Evolutionary conservation across 2,329 filamentous ascomycete genomes (phyloP).

Genomic region (Mollisiaceae sp.): DNA sequence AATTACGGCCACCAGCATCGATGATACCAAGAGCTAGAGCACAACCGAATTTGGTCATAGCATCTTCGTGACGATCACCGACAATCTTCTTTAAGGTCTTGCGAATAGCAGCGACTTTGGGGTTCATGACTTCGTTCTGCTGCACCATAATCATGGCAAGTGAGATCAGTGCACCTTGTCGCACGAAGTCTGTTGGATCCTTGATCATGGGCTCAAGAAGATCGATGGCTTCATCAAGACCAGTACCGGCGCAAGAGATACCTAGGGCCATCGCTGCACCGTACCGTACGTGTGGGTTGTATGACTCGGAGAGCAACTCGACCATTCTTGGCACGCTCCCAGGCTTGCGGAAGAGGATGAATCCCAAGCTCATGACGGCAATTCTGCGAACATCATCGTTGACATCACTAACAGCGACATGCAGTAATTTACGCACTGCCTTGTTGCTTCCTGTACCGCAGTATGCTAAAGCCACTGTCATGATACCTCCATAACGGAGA

Average conservation of each 20-base stretch:
- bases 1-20: constrained; percentile 96
- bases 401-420: constrained; percentile 96
- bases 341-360: constrained; percentile 97
- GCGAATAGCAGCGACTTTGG: constrained; percentile 87
- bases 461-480: constrained; percentile 98
- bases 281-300: constrained; percentile 98
- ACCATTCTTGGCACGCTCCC: constrained; percentile 98
- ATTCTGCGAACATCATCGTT: constrained; percentile 96
- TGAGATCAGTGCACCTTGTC: constrained; percentile 92
- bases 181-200: constrained; percentile 97
- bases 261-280: constrained; percentile 98
- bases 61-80: constrained; percentile 93
- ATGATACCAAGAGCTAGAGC: constrained; percentile 95
- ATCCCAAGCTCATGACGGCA: constrained; percentile 96
- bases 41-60: constrained; percentile 98
- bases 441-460: constrained; percentile 98
- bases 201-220: constrained; percentile 99
- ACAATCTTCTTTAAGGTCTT: constrained; percentile 96
- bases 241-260: constrained; percentile 96
- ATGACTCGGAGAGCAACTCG: constrained; percentile 95
- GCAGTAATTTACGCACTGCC: constrained; percentile 92
- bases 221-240: constrained; percentile 94
- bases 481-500: constrained; percentile 93
- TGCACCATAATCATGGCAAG: constrained; percentile 99
- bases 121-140: constrained; percentile 98